A percentile compares a stretch with the other conserved stretches of the same genome.
These are phyloP conservation scores for Penicillium fimorum DNA, from an alignment of 495 filamentous ascomycete species.

Conservation along the genomic window DNA sequence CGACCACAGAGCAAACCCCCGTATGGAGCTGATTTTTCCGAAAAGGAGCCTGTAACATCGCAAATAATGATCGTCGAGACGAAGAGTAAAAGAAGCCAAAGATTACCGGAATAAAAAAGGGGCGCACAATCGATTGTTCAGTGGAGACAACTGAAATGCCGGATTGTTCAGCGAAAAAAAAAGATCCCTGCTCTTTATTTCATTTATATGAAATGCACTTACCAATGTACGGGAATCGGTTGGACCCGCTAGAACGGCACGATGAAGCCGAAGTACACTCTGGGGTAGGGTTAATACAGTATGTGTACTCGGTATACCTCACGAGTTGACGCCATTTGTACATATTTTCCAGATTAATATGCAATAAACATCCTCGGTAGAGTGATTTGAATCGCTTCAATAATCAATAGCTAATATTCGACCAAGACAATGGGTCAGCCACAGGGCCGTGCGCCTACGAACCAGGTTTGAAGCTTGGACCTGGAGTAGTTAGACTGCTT, in stretches of 20 bases:
- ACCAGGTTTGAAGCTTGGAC: constrained; percentile 3
- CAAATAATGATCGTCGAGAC: constrained; percentile 20
- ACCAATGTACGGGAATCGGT: not conserved
- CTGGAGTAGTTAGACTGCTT: not conserved
- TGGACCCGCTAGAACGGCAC: constrained; percentile 1
- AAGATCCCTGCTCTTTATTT: constrained; percentile 5
- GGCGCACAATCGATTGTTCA: constrained; percentile 7
- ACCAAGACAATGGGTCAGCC: constrained; percentile 7
- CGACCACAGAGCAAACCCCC: not conserved
- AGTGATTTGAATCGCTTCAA: not conserved
- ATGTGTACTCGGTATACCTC: not conserved
- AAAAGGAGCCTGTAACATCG: not conserved
- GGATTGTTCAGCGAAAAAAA: constrained; percentile 4
- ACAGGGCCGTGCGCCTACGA: constrained; percentile 7
- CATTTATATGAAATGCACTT: constrained; percentile 6
- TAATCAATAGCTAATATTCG: not conserved
- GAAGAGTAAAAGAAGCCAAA: not conserved
- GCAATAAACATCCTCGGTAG: not conserved
- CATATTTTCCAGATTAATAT: not conserved
- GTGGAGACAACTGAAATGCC: constrained; percentile 4
- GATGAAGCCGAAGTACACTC: not conserved
- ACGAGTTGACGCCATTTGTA: not conserved
- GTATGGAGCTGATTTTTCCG: not conserved
- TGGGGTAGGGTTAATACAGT: not conserved
- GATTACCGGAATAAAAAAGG: constrained; percentile 7